A percentile compares a stretch with the other conserved stretches of the same genome.
These are phyloP conservation scores for Zasmidium angulare DNA, from an alignment of 2,329 filamentous ascomycete species.

Conservation along the genomic window DNA sequence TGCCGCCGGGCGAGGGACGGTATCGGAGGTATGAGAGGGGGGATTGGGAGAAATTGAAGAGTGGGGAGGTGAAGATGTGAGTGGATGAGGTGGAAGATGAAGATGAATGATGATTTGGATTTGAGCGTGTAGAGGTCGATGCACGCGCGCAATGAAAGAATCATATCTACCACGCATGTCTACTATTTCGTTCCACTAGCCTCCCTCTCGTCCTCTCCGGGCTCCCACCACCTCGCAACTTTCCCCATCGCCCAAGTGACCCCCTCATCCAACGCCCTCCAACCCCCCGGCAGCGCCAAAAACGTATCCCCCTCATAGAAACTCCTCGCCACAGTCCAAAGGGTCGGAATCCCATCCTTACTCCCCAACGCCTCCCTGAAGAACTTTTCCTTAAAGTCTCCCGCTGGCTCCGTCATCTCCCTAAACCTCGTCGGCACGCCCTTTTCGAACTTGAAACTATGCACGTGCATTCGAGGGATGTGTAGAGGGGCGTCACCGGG, in stretches of 20 bases:
- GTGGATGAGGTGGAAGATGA: neutral
- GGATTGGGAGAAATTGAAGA: constrained; percentile 69
- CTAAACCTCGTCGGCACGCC: constrained; percentile 11
- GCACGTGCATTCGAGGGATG: constrained; percentile 13
- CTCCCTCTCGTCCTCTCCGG: too few species aligned
- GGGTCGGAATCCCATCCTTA: constrained; percentile 1
- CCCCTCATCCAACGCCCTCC: constrained; percentile 14
- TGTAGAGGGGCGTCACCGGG: constrained; percentile 6
- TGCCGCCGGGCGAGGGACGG: constrained; percentile 54
- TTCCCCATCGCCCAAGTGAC: constrained; percentile 9
- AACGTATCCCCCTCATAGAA: constrained; percentile 21
- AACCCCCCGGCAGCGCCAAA: constrained; percentile 14
- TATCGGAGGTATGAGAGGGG: constrained; percentile 66
- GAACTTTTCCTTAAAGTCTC: constrained; percentile 19
- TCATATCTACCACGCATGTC: too few species aligned
- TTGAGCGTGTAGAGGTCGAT: too few species aligned
- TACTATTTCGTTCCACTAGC: too few species aligned
- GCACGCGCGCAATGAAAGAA: too few species aligned
- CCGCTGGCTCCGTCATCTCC: constrained; percentile 16
- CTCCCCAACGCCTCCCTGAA: constrained; percentile 13
- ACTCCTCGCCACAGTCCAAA: constrained; percentile 9
- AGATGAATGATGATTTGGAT: neutral
- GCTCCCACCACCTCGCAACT: constrained; percentile 1
- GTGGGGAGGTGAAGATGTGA: constrained; percentile 62
- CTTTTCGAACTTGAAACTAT: constrained; percentile 16